phyloP scores from a whole-genome alignment of 2,329 filamentous ascomycete genomes.

The Stemphylium beticola region DNA sequence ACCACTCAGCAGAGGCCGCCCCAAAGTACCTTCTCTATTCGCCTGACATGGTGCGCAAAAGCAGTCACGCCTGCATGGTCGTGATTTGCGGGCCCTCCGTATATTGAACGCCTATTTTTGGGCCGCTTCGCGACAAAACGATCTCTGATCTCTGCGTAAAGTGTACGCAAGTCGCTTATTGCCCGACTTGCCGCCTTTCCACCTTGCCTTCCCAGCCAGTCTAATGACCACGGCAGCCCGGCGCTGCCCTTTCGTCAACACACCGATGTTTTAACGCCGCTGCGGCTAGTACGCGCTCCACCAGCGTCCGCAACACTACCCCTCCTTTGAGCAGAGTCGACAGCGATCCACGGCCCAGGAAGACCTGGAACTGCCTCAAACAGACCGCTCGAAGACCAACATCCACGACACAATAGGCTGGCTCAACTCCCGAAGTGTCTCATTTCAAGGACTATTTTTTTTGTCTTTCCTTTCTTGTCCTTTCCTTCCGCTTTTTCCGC shows the following conservation, averaged over 20 bases:
- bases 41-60: constrained; percentile 20
- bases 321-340: constrained; percentile 19
- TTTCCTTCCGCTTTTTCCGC: constrained; percentile 25
- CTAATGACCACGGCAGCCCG: constrained; percentile 22
- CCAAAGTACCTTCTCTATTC: constrained; percentile 18
- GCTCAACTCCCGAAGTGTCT: constrained; percentile 10
- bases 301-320: constrained; percentile 22
- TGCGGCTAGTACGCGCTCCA: constrained; percentile 18
- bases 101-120: constrained; percentile 31
- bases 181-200: constrained; percentile 25
- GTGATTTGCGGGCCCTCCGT: constrained; percentile 15
- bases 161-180: constrained; percentile 21
- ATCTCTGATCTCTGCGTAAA: constrained; percentile 27
- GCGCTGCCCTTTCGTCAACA: constrained; percentile 10
- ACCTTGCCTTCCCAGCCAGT: constrained; percentile 16
- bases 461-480: constrained; percentile 12
- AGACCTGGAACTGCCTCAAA: constrained; percentile 20
- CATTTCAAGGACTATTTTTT: constrained; percentile 16
- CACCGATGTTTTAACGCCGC: constrained; percentile 14
- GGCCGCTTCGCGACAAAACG: constrained; percentile 20
- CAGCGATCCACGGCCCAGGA: constrained; percentile 19
- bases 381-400: constrained; percentile 22
- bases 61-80: constrained; percentile 25
- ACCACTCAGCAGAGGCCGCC: constrained; percentile 15
- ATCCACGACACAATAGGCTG: constrained; percentile 24